Base-by-base conservation (phyloP, 108 stramenopile genomes). In the Cyclostephanos invisitatus region DNA sequence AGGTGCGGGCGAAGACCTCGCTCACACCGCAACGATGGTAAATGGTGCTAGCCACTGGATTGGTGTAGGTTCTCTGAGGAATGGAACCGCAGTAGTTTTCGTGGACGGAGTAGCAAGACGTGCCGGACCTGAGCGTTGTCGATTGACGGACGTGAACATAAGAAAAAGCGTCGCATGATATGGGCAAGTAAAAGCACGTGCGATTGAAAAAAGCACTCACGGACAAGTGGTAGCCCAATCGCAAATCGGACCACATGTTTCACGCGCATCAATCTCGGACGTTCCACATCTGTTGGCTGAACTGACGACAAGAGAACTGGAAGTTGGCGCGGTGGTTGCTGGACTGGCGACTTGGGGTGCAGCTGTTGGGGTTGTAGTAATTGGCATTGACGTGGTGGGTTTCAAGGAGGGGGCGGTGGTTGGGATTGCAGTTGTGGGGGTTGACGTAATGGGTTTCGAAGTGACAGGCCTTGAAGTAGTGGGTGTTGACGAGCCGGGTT, bases 51-150 rank as follows among this genome's bases (percentile, higher is more conserved):
- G 22, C 14, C 15, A 21, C 10, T 3, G 73, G 73, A 57, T 74
- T 59, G 25, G 55, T 65, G 40, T 66, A 64, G 7, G 18, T 22
- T 10, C 48, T 28, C n/a, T 49, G 38, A 21, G 72, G 50, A 20
- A 73, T 66, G 61, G 63, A 64, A 17, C 53, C 73, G 28, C 73
- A 74, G 20, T 67, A 74, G 40, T 74, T 74, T 22, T 49, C 40
- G 36, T 20, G 5, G 22, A 54, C n/a, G 15, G 35, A 37, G 32
- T 40, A 74, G 55, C 73, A 74, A 0, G 10, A 37, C 22, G 36
- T 32, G 5, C 73, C 66, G 22, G 64, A 20, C 15, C 40, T 42
- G 40, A 42, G 36, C 5, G 7, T 6, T 42, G 8, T 42, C n/a
- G n/a, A 8, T 4, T 9, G 12, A 42, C 8, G 40, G 40, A 42